Conservation (phyloP, 257 asterid genomes). For the Solanum raphanifolium region DNA sequence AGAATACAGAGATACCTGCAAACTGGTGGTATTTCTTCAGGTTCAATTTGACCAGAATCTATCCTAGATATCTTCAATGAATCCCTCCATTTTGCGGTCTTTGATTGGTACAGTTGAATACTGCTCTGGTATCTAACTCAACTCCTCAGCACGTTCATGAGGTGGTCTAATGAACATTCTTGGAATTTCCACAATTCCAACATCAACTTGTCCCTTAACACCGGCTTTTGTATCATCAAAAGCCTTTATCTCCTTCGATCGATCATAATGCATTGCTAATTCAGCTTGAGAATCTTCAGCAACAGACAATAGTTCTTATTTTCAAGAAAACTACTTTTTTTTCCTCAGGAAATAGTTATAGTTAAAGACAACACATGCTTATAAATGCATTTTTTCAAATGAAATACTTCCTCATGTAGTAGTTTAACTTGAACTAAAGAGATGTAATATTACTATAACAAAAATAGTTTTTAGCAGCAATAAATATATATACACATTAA, state of each 20-base stretch:
- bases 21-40: constrained; percentile 40
- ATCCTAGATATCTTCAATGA: constrained; percentile 27
- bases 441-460: too few species aligned
- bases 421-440: too few species aligned
- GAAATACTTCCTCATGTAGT: too few species aligned
- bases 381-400: too few species aligned
- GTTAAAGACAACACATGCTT: too few species aligned
- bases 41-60: constrained; percentile 3
- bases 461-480: too few species aligned
- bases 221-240: constrained; percentile 1
- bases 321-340: not conserved
- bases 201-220: constrained; percentile 20
- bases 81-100: constrained; percentile 54
- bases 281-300: not conserved
- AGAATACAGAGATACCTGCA: constrained; percentile 29
- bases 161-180: constrained; percentile 24
- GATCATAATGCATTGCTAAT: not conserved
- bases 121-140: constrained; percentile 46
- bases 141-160: constrained; percentile 29
- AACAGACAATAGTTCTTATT: not conserved
- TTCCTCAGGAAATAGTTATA: too few species aligned
- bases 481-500: too few species aligned
- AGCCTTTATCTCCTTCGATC: constrained; percentile 9
- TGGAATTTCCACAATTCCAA: constrained; percentile 10
- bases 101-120: constrained; percentile 32